Evolutionary conservation across 306 rosid species (phyloP).

Genomic region (Astragalus membranaceus): DNA sequence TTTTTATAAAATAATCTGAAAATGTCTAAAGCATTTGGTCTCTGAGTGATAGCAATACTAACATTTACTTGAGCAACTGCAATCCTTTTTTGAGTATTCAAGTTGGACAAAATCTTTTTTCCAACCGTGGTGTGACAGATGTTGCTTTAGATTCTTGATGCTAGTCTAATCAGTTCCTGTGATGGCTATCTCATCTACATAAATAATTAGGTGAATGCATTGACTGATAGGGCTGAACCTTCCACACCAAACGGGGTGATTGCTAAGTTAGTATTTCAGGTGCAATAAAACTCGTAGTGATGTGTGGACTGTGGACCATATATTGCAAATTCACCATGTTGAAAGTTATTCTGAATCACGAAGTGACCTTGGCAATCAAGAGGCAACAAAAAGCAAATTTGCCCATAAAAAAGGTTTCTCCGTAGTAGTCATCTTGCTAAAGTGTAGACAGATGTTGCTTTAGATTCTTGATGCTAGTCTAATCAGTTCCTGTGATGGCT

Average conservation of each 20-base stretch:
- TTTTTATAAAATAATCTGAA: too few species aligned
- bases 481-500: too few species aligned
- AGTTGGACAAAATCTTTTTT: neutral
- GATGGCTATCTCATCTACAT: neutral
- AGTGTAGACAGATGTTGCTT: neutral
- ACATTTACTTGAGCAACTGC: neutral
- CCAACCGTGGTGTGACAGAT: neutral
- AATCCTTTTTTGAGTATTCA: neutral
- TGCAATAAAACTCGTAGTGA: neutral
- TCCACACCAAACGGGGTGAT: neutral
- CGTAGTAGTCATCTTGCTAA: neutral
- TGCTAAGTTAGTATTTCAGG: neutral
- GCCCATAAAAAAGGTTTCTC: neutral
- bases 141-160: neutral
- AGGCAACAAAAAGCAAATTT: neutral
- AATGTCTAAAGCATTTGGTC: neutral
- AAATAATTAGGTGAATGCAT: neutral
- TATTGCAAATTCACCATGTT: neutral
- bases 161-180: neutral
- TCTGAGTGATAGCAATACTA: neutral
- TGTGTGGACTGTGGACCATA: too few species aligned
- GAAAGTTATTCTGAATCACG: neutral
- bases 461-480: too few species aligned
- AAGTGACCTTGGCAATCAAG: neutral
- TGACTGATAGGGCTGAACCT: neutral